Base-by-base conservation (phyloP, 2,329 filamentous ascomycete genomes). In the Nemania serpens region DNA sequence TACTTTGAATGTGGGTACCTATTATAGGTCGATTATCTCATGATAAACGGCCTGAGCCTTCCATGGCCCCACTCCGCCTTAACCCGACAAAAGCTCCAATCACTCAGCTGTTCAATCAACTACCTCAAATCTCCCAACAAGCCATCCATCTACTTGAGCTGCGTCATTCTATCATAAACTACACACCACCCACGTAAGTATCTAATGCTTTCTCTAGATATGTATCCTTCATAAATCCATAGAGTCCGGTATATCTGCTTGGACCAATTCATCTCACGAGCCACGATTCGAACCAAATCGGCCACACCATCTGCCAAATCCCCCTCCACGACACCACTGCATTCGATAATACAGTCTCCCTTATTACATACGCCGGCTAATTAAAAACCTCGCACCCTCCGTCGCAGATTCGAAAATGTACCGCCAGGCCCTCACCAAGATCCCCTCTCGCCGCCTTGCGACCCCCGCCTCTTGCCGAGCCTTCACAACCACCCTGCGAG, bases 401-500 rank as follows among this genome's bases (percentile, higher is more conserved):
- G 15, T 33, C 72, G 5, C 42, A 63, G 60, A 22, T 33, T 41
- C 22, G 51, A 83, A 66, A 58, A 93, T 93, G 90, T 83, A 91
- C 73, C 88, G 89, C 75, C 86, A 88, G 74, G 77, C 83, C 68
- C 76, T 88, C 72, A 75, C 79, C 75, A 84, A 85, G 77, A 77
- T 81, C 70, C 77, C 81, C 71, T 80, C 81, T 66, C 75, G 82
- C 72, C 81, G 83, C 74, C 82, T 85, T 71, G 78, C 84, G 69
- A 78, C 81, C 70, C 71, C 79, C 65, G 70, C 79, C 64, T 72
- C 78, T 64, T 76, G 73, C 73, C 81, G 83, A 66, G 82, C 86
- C 69, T 89, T 92, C 79, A 82, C 87, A 64, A 85, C 83, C 66
- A 84, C 87, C 60, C 76, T 82, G 68, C 81, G 84, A 74, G 83